Base-by-base conservation (phyloP, 371 early-diverging fungal species). In the Mortierella sp. region DNA sequence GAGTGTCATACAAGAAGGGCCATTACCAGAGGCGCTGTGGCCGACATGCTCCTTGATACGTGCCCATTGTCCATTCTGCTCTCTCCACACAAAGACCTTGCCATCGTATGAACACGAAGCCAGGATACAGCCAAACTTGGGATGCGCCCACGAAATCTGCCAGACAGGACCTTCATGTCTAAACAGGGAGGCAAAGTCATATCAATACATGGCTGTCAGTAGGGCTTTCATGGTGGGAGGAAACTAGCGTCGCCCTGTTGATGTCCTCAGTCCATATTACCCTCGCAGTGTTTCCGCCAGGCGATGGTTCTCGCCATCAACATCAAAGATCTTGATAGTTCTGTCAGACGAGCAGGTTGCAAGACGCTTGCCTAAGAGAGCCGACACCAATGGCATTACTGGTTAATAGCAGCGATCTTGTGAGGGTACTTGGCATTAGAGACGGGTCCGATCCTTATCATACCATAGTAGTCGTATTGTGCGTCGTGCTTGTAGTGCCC, bases 71-170 rank as follows among this genome's bases (percentile, higher is more conserved):
- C 93, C 91, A 52, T 92, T 92, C 48, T 86, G 89, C 70, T 97
- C 97, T 68, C 94, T 94, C 94, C 97, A 98, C 54, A 98, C 92
- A 71, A 95, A 86, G 37, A 97, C 97, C 52, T 92, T 91, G 34
- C 93, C 91, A 78, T 98, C 99, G 71, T 97, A 97, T 24, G 96
- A 94, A 81, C 97, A 96, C 13, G 97, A 96, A 9, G 98, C 99
- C 48, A 98, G 84, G 48, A 98, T 90, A 62, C 86, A 91, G 49
- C 98, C 98, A 79, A 93, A 98, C 80, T 96, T 96, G 44, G 99
- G 99, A 77, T 98, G 99, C 6, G 97, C 97, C 99, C 99, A 98
- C 12, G 96, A 85, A 16, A 98, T 95, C 81, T 96, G 96, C 99
- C 99, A 98, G 19, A 98, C 98, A 6, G 99, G 99, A 14, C 98